A percentile compares a stretch with the other conserved stretches of the same genome.
Evolutionary conservation across 1,139 yeast species (phyloP).

Genomic region (Blastobotrys arbuscula): DNA sequence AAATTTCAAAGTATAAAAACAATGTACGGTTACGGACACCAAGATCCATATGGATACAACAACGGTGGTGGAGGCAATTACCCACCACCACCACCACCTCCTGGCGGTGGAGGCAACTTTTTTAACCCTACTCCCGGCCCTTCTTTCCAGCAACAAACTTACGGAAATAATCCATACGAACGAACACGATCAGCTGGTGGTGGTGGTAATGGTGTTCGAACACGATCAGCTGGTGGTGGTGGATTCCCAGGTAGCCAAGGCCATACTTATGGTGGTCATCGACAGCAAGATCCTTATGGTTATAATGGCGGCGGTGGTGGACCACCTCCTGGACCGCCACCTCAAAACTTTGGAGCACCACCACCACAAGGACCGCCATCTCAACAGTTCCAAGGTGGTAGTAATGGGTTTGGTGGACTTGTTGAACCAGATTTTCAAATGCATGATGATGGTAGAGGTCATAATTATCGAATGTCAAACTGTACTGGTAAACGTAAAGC

Average conservation of each 20-base stretch:
- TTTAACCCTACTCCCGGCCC: neutral
- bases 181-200: conserved; percentile 3
- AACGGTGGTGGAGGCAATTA: conserved; percentile 8
- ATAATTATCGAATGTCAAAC: conserved; percentile 61
- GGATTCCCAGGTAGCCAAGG: conserved; percentile 31
- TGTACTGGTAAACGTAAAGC: conserved; percentile 79
- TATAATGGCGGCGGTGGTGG: conserved; percentile 11
- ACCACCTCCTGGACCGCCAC: conserved; percentile 25
- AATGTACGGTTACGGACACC: conserved; percentile 1
- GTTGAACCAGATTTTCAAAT: conserved; percentile 33
- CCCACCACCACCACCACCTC: neutral
- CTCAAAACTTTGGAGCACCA: conserved; percentile 23
- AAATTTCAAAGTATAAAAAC: too few species aligned
- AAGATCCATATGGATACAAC: conserved; percentile 6
- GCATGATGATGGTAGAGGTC: conserved; percentile 36
- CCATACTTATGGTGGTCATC: conserved; percentile 23
- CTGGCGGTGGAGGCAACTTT: neutral
- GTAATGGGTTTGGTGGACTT: conserved; percentile 20
- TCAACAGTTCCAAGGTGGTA: conserved; percentile 8
- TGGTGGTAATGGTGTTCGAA: conserved; percentile 1
- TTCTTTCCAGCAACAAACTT: conserved; percentile 2
- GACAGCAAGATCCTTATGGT: conserved; percentile 1
- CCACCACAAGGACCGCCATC: conserved; percentile 17
- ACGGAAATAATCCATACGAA: conserved; percentile 10
- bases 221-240: neutral